A percentile compares a stretch with the other conserved stretches of the same genome.
phyloP scores from a whole-genome alignment of 495 filamentous ascomycete species.

The Clavariopsis aquatica region DNA sequence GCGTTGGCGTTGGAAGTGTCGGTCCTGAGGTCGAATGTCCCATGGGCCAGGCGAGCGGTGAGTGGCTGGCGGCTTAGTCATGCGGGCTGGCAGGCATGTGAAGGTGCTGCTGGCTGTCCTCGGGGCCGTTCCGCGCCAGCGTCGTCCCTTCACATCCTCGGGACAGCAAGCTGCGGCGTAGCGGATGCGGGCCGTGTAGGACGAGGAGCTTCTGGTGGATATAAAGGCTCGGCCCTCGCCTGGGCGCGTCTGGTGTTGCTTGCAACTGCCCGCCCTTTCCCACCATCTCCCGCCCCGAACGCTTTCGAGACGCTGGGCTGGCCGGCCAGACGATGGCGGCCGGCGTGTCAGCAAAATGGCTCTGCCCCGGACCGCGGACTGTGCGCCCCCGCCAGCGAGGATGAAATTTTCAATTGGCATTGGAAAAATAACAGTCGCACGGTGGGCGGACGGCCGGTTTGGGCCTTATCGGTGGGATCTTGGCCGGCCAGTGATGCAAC shows the following conservation, averaged over 20 bases:
- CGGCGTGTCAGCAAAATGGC: no score
- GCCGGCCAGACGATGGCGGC: background rate
- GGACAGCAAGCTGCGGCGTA: conserved; percentile 21
- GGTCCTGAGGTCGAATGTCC: background rate
- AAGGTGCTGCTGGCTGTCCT: conserved; percentile 2
- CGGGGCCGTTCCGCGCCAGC: background rate
- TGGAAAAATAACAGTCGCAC: conserved; percentile 3
- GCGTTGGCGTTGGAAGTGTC: background rate
- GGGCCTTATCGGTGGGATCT: conserved; percentile 9
- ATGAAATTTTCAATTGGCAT: conserved; percentile 25
- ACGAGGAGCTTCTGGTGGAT: background rate
- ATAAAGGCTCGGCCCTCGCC: background rate
- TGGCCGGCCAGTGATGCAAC: conserved; percentile 13
- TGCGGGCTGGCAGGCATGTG: background rate
- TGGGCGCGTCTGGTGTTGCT: background rate
- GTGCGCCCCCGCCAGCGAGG: conserved; percentile 4
- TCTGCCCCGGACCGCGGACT: conserved; percentile 4
- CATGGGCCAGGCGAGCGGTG: background rate
- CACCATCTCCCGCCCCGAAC: background rate
- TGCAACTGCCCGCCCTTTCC: background rate
- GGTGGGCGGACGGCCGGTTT: background rate
- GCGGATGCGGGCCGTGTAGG: conserved; percentile 21
- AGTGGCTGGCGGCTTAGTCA: conserved; percentile 8
- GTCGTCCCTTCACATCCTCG: conserved; percentile 2
- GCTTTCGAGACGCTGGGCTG: background rate